Evolutionary conservation across 306 rosid genomes (phyloP).

Genomic region (Psophocarpus tetragonolobus): DNA sequence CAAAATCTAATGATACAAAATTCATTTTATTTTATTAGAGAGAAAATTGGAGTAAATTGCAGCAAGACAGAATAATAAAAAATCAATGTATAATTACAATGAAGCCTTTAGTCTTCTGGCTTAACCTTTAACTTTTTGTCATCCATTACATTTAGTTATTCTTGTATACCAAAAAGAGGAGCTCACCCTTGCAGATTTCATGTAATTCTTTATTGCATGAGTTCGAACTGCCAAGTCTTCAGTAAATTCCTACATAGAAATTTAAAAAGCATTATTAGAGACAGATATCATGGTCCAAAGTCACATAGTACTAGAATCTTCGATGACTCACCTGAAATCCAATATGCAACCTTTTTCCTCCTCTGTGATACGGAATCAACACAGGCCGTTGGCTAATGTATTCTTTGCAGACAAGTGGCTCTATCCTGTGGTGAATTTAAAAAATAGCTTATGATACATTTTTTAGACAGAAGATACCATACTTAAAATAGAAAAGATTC

Average conservation of each 20-base stretch:
- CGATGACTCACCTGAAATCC: constrained; percentile 74
- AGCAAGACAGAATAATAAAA: not conserved
- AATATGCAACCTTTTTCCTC: constrained; percentile 95
- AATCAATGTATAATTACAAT: not conserved
- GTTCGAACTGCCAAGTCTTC: constrained; percentile 84
- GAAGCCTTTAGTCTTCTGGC: not conserved
- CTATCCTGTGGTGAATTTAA: constrained; percentile 60
- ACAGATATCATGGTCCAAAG: constrained; percentile 21
- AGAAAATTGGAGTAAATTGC: not conserved
- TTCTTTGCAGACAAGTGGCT: constrained; percentile 96
- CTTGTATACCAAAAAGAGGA: not conserved
- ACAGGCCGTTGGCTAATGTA: constrained; percentile 71
- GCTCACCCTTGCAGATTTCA: constrained; percentile 75
- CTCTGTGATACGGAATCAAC: constrained; percentile 89
- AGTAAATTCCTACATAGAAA: constrained; percentile 73
- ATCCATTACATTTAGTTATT: not conserved
- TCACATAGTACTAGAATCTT: constrained; percentile 17
- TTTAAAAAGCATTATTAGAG: constrained; percentile 9
- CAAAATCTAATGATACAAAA: not conserved
- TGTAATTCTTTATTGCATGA: constrained; percentile 62
- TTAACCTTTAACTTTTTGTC: not conserved
- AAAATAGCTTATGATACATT: constrained; percentile 15
- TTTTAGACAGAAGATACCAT: constrained; percentile 3
- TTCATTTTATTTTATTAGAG: not conserved
- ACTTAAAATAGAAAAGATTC: not conserved